These are phyloP conservation scores for Alternaria sp. DNA, from an alignment of 2,329 filamentous ascomycete genomes.

Conservation along the genomic window DNA sequence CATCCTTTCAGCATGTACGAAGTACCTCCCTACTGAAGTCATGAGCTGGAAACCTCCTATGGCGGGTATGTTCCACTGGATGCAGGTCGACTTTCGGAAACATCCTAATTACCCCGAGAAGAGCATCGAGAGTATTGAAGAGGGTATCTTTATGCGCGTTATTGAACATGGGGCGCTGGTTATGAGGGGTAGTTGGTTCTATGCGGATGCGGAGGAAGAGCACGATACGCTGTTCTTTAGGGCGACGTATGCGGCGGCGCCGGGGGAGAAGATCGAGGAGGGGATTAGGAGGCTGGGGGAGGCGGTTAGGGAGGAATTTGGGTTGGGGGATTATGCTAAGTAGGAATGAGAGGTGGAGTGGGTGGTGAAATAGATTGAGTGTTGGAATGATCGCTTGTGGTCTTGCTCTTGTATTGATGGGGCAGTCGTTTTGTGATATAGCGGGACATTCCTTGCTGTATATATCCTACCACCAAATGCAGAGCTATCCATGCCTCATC, in stretches of 20 bases:
- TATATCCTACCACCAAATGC: not conserved
- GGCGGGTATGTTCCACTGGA: constrained; percentile 96
- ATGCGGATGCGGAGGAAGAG: constrained; percentile 69
- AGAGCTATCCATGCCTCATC: not conserved
- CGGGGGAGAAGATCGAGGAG: constrained; percentile 57
- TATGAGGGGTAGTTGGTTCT: constrained; percentile 90
- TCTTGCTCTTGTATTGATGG: constrained; percentile 1
- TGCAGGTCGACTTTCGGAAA: constrained; percentile 69
- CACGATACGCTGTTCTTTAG: constrained; percentile 80
- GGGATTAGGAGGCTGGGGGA: constrained; percentile 70
- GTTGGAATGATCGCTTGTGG: not conserved
- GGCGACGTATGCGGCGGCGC: constrained; percentile 85
- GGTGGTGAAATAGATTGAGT: not conserved
- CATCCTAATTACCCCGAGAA: constrained; percentile 65
- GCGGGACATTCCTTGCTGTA: not conserved
- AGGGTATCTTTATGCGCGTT: constrained; percentile 80
- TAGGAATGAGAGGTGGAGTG: not conserved
- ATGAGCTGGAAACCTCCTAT: constrained; percentile 80
- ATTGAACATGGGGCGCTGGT: constrained; percentile 80
- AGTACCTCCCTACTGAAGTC: constrained; percentile 74
- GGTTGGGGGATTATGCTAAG: constrained; percentile 42
- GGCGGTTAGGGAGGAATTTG: constrained; percentile 70
- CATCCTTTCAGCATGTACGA: constrained; percentile 80
- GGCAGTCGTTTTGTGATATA: not conserved
- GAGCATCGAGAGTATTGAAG: constrained; percentile 72